These are phyloP conservation scores for Lantana camara DNA, from an alignment of 257 asterid genomes.

Conservation along the genomic window DNA sequence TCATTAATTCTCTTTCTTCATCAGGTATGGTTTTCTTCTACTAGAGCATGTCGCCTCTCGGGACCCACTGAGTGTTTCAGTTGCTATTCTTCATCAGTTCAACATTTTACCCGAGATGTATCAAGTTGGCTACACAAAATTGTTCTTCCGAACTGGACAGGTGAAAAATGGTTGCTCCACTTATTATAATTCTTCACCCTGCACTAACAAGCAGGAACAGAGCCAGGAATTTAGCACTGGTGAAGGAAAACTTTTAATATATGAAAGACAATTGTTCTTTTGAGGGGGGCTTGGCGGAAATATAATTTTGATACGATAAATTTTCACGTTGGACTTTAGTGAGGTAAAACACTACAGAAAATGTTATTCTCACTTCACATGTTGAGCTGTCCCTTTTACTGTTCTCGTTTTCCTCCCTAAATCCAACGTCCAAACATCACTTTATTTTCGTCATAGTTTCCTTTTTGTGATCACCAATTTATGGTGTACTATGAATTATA, in stretches of 20 bases:
- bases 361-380: not conserved
- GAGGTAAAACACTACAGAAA: constrained; percentile 18
- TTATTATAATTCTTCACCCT: constrained; percentile 8
- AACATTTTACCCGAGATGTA: constrained; percentile 97
- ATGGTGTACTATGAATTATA: constrained; percentile 14
- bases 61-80: constrained; percentile 96
- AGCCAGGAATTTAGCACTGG: no score
- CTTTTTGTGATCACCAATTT: not conserved
- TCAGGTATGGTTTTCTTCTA: constrained; percentile 96
- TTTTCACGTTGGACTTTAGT: not conserved
- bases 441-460: not conserved
- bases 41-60: constrained; percentile 89
- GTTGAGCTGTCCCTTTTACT: not conserved
- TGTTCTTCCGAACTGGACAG: constrained; percentile 99
- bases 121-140: constrained; percentile 97
- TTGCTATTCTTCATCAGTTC: constrained; percentile 95
- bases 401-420: constrained; percentile 8
- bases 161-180: constrained; percentile 37
- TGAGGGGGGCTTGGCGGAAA: no score
- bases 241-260: no score
- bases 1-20: constrained; percentile 29
- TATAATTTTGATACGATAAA: no score
- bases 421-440: not conserved
- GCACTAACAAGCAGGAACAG: no score
- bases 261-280: no score